Evolutionary conservation across 148 eudicot genomes (phyloP).

Genomic region (Amaranthus palmeri): DNA sequence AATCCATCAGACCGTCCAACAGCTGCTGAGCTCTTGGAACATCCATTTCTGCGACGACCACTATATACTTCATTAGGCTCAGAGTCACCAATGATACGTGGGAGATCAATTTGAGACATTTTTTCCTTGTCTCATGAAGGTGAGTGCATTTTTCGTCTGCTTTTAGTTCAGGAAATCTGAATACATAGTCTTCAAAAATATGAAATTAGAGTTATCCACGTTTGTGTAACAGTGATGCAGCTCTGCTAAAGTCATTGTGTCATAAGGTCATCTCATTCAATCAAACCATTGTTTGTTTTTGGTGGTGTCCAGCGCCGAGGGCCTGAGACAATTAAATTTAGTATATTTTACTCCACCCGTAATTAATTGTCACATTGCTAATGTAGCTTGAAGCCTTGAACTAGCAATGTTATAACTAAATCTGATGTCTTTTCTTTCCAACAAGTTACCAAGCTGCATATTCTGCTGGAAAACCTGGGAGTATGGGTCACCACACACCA

Average conservation of each 20-base stretch:
- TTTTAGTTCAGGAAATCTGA: background rate
- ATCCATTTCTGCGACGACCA: conserved; percentile 46
- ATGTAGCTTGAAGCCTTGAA: too few relatives aligned
- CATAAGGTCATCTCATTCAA: background rate
- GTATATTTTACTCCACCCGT: background rate
- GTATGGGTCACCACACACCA: too few relatives aligned
- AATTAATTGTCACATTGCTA: too few relatives aligned
- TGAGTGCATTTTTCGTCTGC: conserved; percentile 9
- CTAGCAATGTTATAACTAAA: too few relatives aligned
- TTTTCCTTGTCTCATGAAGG: conserved; percentile 1
- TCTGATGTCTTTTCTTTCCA: too few relatives aligned
- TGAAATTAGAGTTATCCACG: too few relatives aligned
- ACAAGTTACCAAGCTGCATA: too few relatives aligned
- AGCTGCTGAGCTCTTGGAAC: conserved; percentile 39
- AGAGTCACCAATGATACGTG: conserved; percentile 47
- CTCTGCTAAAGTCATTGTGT: background rate
- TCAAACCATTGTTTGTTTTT: background rate
- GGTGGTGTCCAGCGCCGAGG: background rate
- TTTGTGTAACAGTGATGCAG: background rate
- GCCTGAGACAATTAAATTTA: background rate
- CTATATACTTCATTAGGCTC: conserved; percentile 36
- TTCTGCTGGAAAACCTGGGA: too few relatives aligned
- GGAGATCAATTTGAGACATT: conserved; percentile 23
- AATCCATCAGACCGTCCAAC: conserved; percentile 39
- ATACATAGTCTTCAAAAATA: background rate